Evolutionary conservation across 208 protist species (phyloP), one percentile per base, ranked within the genome.

Genomic region (Crithidia acanthocephali): DNA sequence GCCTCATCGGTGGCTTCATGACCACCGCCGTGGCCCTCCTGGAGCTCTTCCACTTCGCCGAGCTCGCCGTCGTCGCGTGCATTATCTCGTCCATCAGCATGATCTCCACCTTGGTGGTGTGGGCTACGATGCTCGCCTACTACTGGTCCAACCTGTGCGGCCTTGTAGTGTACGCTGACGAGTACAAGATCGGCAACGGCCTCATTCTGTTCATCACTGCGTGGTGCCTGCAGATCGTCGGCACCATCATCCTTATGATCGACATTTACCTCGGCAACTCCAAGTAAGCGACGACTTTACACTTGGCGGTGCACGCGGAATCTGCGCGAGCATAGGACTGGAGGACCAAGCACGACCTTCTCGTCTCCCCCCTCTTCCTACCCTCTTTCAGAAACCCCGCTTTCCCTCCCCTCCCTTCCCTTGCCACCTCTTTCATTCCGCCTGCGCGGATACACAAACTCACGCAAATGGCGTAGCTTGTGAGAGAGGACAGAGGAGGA

Each of bases 1-100:
- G 70, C 72, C 72, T 87, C 66, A 87, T 87, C 35, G 82, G 82
- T 57, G 78, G 78, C 50, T 81, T 83, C 75, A 69, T 87, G 50
- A 83, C 74, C 51, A 71, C 68, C 53, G 25, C n/a, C 18, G 73
- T 77, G 2, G 73, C 69, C 18, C 48, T 87, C 23, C 79, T 87
- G 25, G 74, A 87, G 74, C 67, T 87, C 32, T 74, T 82, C 65
- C 74, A 82, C 72, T 83, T 76, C 51, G 82, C 82, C 56, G 82
- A 87, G 69, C 74, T 87, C 6, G 82, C 82, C 66, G 74, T 87
- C 45, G 82, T 87, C 22, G 82, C 82, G 10, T 63, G 68, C 60
- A 87, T 87, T 55, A 87, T 87, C 64, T 77, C 74, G 20, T 78
- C 51, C 56, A 87, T 87, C 58, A 87, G 79, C 78, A 74, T 62